Evolutionary conservation across 1,139 yeast genomes (phyloP).

Genomic region (Pichia sp.): DNA sequence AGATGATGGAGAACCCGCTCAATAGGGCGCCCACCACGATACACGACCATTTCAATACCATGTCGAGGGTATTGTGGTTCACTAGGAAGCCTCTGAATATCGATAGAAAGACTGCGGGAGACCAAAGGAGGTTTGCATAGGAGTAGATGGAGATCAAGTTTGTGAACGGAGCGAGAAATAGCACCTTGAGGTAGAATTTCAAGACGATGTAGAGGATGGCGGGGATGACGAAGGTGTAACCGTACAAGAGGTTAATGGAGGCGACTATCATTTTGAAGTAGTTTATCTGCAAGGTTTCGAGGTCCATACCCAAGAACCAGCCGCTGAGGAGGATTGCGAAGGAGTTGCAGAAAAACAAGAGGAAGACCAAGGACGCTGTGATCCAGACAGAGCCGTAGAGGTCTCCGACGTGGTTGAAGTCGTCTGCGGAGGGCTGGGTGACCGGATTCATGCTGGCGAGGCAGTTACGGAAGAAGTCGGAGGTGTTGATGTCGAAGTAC

Average conservation of each 20-base stretch:
- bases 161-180: constrained; percentile 36
- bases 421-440: constrained; percentile 30
- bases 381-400: constrained; percentile 84
- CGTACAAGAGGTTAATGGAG: constrained; percentile 65
- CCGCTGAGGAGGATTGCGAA: constrained; percentile 48
- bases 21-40: constrained; percentile 43
- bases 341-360: constrained; percentile 71
- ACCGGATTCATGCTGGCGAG: constrained; percentile 45
- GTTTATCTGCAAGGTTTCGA: constrained; percentile 22
- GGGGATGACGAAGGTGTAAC: constrained; percentile 67
- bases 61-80: constrained; percentile 30
- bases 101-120: constrained; percentile 65
- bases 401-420: constrained; percentile 48
- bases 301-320: constrained; percentile 29
- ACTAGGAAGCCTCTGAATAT: constrained; percentile 45
- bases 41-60: constrained; percentile 44
- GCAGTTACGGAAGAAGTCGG: constrained; percentile 48
- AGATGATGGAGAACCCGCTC: constrained; percentile 45
- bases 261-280: constrained; percentile 57
- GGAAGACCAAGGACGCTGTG: constrained; percentile 68
- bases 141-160: constrained; percentile 63
- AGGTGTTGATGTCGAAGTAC: constrained; percentile 62
- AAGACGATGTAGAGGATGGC: constrained; percentile 45
- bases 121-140: constrained; percentile 74
- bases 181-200: constrained; percentile 42